A percentile compares a stretch with the other conserved stretches of the same genome.
Conservation (phyloP, 2,329 filamentous ascomycete genomes). For the Chrysosporium keratinophilum region DNA sequence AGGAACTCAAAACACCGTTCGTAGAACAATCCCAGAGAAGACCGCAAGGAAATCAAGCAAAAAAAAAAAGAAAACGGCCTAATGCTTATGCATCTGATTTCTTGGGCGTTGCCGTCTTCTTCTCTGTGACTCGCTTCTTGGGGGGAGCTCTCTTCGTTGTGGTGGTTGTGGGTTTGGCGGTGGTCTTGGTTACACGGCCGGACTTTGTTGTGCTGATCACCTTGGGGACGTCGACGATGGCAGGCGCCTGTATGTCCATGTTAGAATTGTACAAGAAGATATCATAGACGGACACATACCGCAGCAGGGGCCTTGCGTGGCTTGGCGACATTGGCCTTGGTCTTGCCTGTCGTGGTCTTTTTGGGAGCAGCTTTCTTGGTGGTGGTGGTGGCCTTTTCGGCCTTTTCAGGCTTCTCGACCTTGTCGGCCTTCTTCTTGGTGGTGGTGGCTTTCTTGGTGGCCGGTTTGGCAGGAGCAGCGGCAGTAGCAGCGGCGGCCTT, state of each 20-base stretch:
- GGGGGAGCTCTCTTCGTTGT: conserved; percentile 37
- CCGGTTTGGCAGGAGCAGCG: conserved; percentile 23
- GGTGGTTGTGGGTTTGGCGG: conserved; percentile 36
- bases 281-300: conserved; percentile 25
- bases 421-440: conserved; percentile 23
- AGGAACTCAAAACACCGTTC: too few relatives aligned
- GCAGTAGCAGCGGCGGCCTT: conserved; percentile 11
- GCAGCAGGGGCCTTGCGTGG: conserved; percentile 43
- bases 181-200: conserved; percentile 67
- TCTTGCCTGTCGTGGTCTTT: conserved; percentile 44
- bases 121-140: conserved; percentile 37
- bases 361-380: conserved; percentile 40
- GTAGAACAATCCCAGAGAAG: not conserved
- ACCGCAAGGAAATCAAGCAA: conserved; percentile 12
- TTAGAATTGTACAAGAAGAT: conserved; percentile 12
- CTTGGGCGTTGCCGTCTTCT: conserved; percentile 33
- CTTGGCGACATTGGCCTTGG: conserved; percentile 45
- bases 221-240: conserved; percentile 58
- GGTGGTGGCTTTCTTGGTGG: conserved; percentile 25
- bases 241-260: conserved; percentile 44
- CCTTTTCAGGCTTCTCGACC: conserved; percentile 24
- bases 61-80: conserved; percentile 1
- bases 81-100: conserved; percentile 26
- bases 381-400: conserved; percentile 39
- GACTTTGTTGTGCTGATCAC: conserved; percentile 74